These are phyloP conservation scores for Ceratocystis harringtonii DNA, from an alignment of 2,329 filamentous ascomycete genomes.

Conservation along the genomic window DNA sequence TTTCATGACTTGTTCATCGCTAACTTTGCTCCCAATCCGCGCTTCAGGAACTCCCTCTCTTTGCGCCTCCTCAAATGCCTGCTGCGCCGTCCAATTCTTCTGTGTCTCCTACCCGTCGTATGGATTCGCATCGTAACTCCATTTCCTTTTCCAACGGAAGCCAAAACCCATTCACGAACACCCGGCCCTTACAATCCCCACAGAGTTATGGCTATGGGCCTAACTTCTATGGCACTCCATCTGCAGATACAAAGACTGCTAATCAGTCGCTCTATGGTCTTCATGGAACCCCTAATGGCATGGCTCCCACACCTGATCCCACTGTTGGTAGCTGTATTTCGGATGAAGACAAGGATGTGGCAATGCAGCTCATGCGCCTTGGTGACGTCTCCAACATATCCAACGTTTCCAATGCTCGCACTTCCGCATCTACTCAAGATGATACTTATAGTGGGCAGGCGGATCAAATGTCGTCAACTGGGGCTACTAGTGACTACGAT, in stretches of 20 bases:
- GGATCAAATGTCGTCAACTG: slow-evolving; percentile 70
- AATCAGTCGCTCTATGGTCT: slow-evolving; percentile 30
- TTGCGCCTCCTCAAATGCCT: slow-evolving; percentile 86
- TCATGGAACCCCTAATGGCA: slow-evolving; percentile 25
- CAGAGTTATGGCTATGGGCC: slow-evolving; percentile 49
- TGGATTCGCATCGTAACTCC: slow-evolving; percentile 54
- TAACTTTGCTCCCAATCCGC: slow-evolving; percentile 21
- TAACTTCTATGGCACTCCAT: slow-evolving; percentile 29
- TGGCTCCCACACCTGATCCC: slow-evolving; percentile 88
- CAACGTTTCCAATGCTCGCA: slow-evolving; percentile 83
- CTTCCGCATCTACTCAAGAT: slow-evolving; percentile 82
- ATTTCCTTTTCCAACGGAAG: slow-evolving; percentile 62
- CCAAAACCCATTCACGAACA: slow-evolving; percentile 67
- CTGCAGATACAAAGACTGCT: slow-evolving; percentile 45
- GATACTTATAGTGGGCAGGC: slow-evolving; percentile 86
- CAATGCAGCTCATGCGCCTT: slow-evolving; percentile 88
- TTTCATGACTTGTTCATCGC: slow-evolving; percentile 19
- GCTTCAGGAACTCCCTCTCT: slow-evolving; percentile 77
- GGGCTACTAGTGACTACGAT: slow-evolving; percentile 66
- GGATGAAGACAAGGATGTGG: slow-evolving; percentile 85
- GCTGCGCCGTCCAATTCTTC: slow-evolving; percentile 95
- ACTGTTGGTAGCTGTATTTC: slow-evolving; percentile 94
- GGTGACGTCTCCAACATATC: slow-evolving; percentile 58
- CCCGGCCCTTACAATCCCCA: slow-evolving; percentile 66
- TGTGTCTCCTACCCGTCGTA: slow-evolving; percentile 74